A percentile compares a stretch with the other conserved stretches of the same genome.
phyloP scores from a whole-genome alignment of 345 rosid genomes.

The Linum trigynum region DNA sequence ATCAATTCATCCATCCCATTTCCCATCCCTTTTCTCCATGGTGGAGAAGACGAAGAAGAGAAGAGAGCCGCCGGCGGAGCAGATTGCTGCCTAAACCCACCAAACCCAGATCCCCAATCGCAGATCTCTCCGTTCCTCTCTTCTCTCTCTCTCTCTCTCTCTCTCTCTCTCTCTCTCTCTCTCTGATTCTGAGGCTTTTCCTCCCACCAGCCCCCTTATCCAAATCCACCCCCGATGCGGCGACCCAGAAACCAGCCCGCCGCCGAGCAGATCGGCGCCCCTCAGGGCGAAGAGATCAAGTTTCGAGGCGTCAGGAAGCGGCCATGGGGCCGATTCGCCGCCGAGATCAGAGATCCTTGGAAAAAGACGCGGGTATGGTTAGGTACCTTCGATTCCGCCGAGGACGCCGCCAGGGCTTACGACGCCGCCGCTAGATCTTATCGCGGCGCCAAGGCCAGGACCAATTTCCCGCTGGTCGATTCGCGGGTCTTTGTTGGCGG shows the following conservation, averaged over 20 bases:
- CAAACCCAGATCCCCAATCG: not conserved
- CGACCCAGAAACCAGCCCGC: constrained; percentile 7
- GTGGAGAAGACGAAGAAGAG: not conserved
- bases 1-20: too few species aligned
- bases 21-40: not conserved
- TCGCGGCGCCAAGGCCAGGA: constrained; percentile 33
- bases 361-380: constrained; percentile 35
- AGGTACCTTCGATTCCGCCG: constrained; percentile 31
- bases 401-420: constrained; percentile 31
- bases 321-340: constrained; percentile 33
- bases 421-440: constrained; percentile 29
- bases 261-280: not conserved
- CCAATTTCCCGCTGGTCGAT: constrained; percentile 16
- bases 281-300: constrained; percentile 6
- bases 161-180: not conserved
- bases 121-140: not conserved
- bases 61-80: not conserved
- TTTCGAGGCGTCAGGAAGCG: constrained; percentile 32
- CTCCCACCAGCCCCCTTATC: not conserved
- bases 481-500: not conserved
- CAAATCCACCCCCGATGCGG: constrained; percentile 12
- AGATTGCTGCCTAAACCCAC: not conserved
- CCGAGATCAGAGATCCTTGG: constrained; percentile 34
- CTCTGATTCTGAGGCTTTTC: not conserved
- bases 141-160: not conserved